Evolutionary conservation across 2,329 filamentous ascomycete genomes (phyloP).

Genomic region (Fusarium pilosicola): DNA sequence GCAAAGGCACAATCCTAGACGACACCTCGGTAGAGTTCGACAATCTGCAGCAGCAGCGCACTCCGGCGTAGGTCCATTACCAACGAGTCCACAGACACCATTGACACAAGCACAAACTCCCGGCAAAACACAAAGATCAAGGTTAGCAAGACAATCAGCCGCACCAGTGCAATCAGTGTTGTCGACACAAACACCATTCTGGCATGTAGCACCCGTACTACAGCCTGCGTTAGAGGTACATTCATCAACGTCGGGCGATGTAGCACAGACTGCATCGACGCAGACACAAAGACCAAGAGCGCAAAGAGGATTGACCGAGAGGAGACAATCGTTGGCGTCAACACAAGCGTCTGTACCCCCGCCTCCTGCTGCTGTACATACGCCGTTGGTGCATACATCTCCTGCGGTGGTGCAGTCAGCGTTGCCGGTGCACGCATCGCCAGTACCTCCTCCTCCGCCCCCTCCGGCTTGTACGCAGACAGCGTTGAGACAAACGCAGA

Average conservation of each 20-base stretch:
- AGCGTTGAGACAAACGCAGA: not conserved
- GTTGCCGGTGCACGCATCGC: not conserved
- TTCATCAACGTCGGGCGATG: not conserved
- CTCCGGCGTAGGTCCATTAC: not conserved
- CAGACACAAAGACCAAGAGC: constrained; percentile 20
- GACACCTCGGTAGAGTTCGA: not conserved
- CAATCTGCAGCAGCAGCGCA: not conserved
- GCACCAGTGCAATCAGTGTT: not conserved
- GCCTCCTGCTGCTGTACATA: not conserved
- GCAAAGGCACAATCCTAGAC: not conserved
- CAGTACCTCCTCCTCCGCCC: not conserved
- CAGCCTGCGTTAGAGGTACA: not conserved
- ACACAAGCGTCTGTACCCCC: not conserved
- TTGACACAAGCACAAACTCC: not conserved
- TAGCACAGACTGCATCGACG: not conserved
- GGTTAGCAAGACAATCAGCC: not conserved
- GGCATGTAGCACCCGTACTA: not conserved
- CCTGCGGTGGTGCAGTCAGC: not conserved
- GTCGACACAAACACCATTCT: constrained; percentile 4
- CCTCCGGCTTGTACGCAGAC: not conserved
- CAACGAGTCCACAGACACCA: not conserved
- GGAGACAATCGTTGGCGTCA: constrained; percentile 16
- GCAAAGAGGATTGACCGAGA: constrained; percentile 9
- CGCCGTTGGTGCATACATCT: not conserved
- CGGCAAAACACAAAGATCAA: not conserved